A percentile compares a stretch with the other conserved stretches of the same genome.
Evolutionary conservation across 164 flowering plant genomes (phyloP).

Genomic region (Aristolochia contorta): DNA sequence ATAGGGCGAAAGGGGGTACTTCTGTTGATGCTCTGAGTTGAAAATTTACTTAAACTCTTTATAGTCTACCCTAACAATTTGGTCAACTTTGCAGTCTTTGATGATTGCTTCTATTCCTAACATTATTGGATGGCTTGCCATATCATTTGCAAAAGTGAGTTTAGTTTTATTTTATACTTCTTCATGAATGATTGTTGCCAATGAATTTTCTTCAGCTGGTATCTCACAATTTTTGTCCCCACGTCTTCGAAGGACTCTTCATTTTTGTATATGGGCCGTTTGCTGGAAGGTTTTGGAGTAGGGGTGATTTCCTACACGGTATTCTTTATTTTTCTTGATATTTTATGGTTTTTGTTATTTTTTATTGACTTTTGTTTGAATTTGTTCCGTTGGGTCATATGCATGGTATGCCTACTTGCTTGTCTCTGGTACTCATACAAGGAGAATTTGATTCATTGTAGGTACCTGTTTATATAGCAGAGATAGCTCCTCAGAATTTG

Average conservation of each 20-base stretch:
- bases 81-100: slow-evolving; percentile 34
- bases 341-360: not conserved
- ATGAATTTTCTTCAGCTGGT: too few relatives aligned
- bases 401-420: too few relatives aligned
- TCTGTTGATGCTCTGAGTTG: not conserved
- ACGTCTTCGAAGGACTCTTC: slow-evolving; percentile 40
- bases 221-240: not conserved
- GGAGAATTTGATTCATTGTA: slow-evolving; percentile 9
- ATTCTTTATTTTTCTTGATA: slow-evolving; percentile 1
- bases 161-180: not conserved
- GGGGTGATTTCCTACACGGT: slow-evolving; percentile 69
- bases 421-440: not conserved
- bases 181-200: not conserved
- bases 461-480: slow-evolving; percentile 94
- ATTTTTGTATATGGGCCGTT: slow-evolving; percentile 66
- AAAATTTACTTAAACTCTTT: not conserved
- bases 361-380: too few relatives aligned
- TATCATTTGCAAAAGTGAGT: slow-evolving; percentile 67
- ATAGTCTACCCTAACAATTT: not conserved
- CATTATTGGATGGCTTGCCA: slow-evolving; percentile 75
- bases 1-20: slow-evolving; percentile 65
- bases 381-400: not conserved
- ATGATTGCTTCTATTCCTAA: slow-evolving; percentile 78
- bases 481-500: slow-evolving; percentile 74
- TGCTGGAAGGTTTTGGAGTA: slow-evolving; percentile 72